These are phyloP conservation scores for Austroboletus festivus DNA, from an alignment of 768 basidiomycete species.

Conservation along the genomic window DNA sequence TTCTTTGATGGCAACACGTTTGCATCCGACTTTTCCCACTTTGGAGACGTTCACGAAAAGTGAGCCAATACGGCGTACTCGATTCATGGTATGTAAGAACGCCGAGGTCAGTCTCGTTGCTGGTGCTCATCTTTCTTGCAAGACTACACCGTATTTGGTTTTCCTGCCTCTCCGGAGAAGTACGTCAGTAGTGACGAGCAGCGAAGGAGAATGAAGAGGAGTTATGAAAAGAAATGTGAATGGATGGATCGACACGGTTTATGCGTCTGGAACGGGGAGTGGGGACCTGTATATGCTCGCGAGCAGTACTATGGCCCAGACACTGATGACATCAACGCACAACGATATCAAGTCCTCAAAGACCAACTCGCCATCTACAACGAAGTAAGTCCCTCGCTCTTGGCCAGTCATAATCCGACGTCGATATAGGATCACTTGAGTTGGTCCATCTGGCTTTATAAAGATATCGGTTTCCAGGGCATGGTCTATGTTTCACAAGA, in stretches of 20 bases:
- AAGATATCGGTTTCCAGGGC: constrained; percentile 83
- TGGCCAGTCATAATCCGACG: background rate
- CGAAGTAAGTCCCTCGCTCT: constrained; percentile 18
- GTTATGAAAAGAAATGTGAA: constrained; percentile 70
- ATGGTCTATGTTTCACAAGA: constrained; percentile 73
- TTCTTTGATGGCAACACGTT: constrained; percentile 87
- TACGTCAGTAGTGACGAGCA: constrained; percentile 57
- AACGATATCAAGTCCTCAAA: constrained; percentile 61
- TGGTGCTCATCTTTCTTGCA: background rate
- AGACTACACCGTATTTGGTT: constrained; percentile 53
- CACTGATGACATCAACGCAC: constrained; percentile 65
- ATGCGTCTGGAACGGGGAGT: constrained; percentile 80
- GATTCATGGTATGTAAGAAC: constrained; percentile 53
- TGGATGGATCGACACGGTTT: constrained; percentile 70
- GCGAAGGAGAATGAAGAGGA: constrained; percentile 45
- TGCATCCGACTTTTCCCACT: constrained; percentile 73
- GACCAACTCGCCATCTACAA: constrained; percentile 75
- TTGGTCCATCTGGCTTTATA: constrained; percentile 90
- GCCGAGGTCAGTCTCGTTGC: no score
- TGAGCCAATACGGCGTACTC: constrained; percentile 75
- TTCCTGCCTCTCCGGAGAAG: constrained; percentile 54
- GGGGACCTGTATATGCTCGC: constrained; percentile 79
- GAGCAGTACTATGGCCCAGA: constrained; percentile 53
- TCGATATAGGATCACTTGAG: constrained; percentile 52
- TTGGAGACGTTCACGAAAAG: constrained; percentile 56